Percentiles rank a stretch among this genome's conserved stretches.
phyloP scores from a whole-genome alignment of 192 early-diverging fungal species.

The Endogone sp. region DNA sequence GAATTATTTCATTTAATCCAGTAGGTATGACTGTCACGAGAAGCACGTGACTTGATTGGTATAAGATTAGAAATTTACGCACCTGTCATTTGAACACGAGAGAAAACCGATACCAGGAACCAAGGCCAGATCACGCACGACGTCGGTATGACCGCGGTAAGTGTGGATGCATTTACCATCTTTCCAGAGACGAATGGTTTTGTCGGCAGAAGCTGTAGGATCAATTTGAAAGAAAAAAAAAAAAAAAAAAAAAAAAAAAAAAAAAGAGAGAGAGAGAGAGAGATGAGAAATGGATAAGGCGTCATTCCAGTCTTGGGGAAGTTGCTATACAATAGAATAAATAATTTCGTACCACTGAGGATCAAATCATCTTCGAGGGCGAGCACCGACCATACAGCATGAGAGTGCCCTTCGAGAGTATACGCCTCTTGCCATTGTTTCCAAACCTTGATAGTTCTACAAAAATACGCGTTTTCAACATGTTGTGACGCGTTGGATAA shows the following conservation, averaged over 20 bases:
- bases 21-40: background rate
- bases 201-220: conserved; percentile 81
- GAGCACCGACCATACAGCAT: conserved; percentile 93
- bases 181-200: conserved; percentile 84
- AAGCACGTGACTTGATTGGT: no score
- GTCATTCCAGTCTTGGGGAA: no score
- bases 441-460: conserved; percentile 60
- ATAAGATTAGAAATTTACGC: conserved; percentile 9
- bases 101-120: conserved; percentile 67
- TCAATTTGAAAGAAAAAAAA: background rate
- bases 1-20: background rate
- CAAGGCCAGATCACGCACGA: conserved; percentile 74
- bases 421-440: conserved; percentile 64
- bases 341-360: conserved; percentile 61
- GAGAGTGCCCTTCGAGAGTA: conserved; percentile 72
- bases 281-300: background rate
- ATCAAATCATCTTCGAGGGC: conserved; percentile 61
- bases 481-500: background rate
- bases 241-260: background rate
- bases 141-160: conserved; percentile 83
- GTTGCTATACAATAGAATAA: background rate
- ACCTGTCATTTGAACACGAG: conserved; percentile 89
- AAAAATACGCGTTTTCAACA: background rate
- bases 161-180: conserved; percentile 59
- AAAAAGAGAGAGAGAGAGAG: background rate